Evolutionary conservation across 345 rosid genomes (phyloP).

Genomic region (Salix brachista): DNA sequence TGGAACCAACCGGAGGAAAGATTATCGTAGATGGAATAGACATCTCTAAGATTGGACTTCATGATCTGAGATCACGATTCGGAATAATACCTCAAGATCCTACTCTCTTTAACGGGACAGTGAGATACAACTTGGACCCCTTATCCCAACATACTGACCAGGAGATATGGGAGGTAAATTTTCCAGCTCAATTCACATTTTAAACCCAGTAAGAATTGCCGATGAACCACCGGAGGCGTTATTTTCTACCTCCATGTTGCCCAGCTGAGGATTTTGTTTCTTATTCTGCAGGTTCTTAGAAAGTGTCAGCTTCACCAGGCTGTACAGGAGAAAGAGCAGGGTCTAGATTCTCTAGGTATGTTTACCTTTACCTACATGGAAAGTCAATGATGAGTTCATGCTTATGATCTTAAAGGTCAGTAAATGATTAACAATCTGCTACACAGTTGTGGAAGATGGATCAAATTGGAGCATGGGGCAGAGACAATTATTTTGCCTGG

Average conservation of each 20-base stretch:
- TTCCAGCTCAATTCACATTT: not conserved
- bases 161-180: slow-evolving; percentile 89
- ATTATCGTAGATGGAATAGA: slow-evolving; percentile 79
- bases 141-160: slow-evolving; percentile 61
- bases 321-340: slow-evolving; percentile 66
- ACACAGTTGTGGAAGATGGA: slow-evolving; percentile 80
- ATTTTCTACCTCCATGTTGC: not conserved
- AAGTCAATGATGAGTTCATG: not conserved
- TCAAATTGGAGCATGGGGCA: slow-evolving; percentile 99
- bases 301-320: slow-evolving; percentile 84
- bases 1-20: slow-evolving; percentile 83
- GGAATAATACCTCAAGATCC: slow-evolving; percentile 97
- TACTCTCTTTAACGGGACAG: slow-evolving; percentile 86
- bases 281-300: slow-evolving; percentile 53
- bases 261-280: not conserved
- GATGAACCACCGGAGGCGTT: too few relatives aligned
- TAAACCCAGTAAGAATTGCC: not conserved
- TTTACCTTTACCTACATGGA: not conserved
- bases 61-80: slow-evolving; percentile 78
- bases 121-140: slow-evolving; percentile 88
- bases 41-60: slow-evolving; percentile 70
- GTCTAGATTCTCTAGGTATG: slow-evolving; percentile 74
- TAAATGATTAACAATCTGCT: not conserved
- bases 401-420: not conserved
- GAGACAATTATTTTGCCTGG: slow-evolving; percentile 80